A percentile compares a stretch with the other conserved stretches of the same genome.
These are phyloP conservation scores for Hypericum androsaemum DNA, from an alignment of 345 rosid species.

Conservation along the genomic window DNA sequence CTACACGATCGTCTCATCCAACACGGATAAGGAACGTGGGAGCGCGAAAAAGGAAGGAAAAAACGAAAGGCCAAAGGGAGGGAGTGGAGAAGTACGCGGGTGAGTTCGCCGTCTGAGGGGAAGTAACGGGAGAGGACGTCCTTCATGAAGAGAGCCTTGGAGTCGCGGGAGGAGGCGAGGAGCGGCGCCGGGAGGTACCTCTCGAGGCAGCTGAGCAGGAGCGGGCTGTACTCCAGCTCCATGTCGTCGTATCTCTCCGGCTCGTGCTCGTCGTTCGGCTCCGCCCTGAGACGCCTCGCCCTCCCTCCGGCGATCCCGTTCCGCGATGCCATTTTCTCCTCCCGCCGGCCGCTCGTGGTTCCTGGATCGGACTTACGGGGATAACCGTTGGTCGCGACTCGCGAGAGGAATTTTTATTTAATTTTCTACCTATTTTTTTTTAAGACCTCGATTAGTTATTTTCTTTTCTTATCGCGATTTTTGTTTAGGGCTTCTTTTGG, in stretches of 20 bases:
- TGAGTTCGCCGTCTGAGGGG: neutral
- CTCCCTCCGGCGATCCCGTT: too few species aligned
- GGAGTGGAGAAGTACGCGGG: neutral
- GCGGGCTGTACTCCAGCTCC: slow-evolving; percentile 4
- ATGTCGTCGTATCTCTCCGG: slow-evolving; percentile 2
- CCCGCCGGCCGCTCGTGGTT: too few species aligned
- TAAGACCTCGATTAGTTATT: too few species aligned
- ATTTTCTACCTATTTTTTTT: too few species aligned
- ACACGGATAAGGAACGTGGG: neutral
- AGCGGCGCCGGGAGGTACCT: neutral
- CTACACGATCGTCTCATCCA: neutral
- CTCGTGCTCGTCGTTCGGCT: slow-evolving; percentile 1
- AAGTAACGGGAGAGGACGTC: neutral
- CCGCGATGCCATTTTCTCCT: too few species aligned
- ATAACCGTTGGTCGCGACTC: too few species aligned
- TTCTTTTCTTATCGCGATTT: too few species aligned
- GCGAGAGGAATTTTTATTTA: too few species aligned
- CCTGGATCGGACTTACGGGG: too few species aligned
- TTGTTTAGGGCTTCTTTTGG: too few species aligned
- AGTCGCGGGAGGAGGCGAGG: neutral
- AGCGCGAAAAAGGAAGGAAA: neutral
- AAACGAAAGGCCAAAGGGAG: neutral
- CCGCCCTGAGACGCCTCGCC: neutral
- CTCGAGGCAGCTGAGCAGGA: neutral
- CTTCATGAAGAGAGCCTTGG: neutral